These are phyloP conservation scores for Alternaria sp. DNA, from an alignment of 2,329 filamentous ascomycete species.

Conservation along the genomic window DNA sequence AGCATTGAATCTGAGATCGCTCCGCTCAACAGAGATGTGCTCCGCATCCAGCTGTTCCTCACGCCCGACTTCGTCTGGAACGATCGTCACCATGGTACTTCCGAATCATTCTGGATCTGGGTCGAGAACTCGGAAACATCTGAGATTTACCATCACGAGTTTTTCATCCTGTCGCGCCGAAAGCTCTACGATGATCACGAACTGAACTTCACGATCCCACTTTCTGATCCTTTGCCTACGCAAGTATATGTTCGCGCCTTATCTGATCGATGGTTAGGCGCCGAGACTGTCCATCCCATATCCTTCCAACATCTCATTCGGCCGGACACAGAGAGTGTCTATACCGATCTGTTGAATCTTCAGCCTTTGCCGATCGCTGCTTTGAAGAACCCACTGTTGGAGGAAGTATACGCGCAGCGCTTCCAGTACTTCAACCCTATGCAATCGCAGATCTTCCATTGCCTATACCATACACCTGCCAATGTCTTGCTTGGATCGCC, in stretches of 20 bases:
- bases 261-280: conserved; percentile 94
- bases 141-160: conserved; percentile 97
- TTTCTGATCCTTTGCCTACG: conserved; percentile 89
- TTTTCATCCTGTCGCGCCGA: conserved; percentile 87
- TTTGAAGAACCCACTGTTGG: conserved; percentile 82
- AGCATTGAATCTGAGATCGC: conserved; percentile 93
- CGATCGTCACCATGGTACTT: conserved; percentile 88
- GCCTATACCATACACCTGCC: conserved; percentile 86
- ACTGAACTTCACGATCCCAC: conserved; percentile 94
- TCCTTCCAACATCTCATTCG: conserved; percentile 98
- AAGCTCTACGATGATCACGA: conserved; percentile 97
- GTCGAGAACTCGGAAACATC: conserved; percentile 98
- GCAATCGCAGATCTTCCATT: conserved; percentile 99
- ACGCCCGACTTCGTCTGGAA: conserved; percentile 95
- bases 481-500: conserved; percentile 96
- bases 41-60: conserved; percentile 86
- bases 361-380: conserved; percentile 88
- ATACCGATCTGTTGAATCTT: conserved; percentile 89
- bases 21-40: conserved; percentile 89
- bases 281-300: conserved; percentile 92
- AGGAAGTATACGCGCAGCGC: conserved; percentile 85
- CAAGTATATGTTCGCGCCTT: conserved; percentile 96
- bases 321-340: conserved; percentile 95
- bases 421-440: conserved; percentile 99
- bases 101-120: conserved; percentile 98